Conservation (phyloP, 2,329 filamentous ascomycete genomes). For the Hypoxylon sp. region DNA sequence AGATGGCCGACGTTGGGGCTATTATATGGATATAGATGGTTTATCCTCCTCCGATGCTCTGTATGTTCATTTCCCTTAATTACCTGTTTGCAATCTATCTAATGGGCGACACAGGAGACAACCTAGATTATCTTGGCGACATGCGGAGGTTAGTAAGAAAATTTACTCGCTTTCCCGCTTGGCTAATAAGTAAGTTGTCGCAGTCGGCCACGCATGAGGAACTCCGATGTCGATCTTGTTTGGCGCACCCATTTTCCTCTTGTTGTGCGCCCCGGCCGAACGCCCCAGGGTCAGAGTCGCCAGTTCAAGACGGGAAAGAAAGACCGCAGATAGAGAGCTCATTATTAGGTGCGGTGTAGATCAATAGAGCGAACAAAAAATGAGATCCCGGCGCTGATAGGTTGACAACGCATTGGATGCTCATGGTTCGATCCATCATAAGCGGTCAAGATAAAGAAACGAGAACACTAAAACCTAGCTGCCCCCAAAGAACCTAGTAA, state of each 20-base stretch:
- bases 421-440: conserved; percentile 41
- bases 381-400: conserved; percentile 38
- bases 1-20: conserved; percentile 18
- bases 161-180: conserved; percentile 41
- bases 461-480: conserved; percentile 6
- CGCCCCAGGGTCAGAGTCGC: conserved; percentile 28
- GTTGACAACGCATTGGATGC: conserved; percentile 44
- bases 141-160: conserved; percentile 42
- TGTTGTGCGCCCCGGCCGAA: conserved; percentile 34
- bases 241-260: conserved; percentile 27
- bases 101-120: conserved; percentile 34
- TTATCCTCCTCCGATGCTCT: conserved; percentile 32
- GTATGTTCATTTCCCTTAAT: conserved; percentile 34
- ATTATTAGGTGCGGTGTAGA: conserved; percentile 50
- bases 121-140: conserved; percentile 46
- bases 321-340: conserved; percentile 36
- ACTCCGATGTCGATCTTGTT: conserved; percentile 43
- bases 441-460: conserved; percentile 50
- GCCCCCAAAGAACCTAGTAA: conserved; percentile 12
- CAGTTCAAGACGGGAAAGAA: conserved; percentile 34
- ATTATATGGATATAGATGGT: conserved; percentile 23
- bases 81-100: conserved; percentile 42
- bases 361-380: conserved; percentile 44
- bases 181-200: conserved; percentile 40
- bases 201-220: conserved; percentile 41